phyloP scores from a whole-genome alignment of 768 basidiomycete species.

The Serendipita vermifera region DNA sequence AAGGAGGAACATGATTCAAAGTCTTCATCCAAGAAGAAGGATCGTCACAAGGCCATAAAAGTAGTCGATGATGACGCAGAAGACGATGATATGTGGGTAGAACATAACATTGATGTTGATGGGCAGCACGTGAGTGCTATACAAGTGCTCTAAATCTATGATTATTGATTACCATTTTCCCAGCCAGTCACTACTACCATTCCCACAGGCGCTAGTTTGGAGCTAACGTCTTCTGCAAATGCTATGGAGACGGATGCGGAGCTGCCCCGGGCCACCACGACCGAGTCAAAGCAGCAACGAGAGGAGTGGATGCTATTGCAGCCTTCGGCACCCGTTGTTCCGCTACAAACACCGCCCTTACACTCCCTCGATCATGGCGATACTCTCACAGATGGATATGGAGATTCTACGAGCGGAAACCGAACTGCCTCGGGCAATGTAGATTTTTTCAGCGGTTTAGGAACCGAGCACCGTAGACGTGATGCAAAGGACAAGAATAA shows the following conservation, averaged over 20 bases:
- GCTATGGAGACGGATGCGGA: constrained; percentile 31
- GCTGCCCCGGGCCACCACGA: constrained; percentile 33
- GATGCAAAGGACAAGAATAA: constrained; percentile 47
- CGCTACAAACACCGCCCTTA: constrained; percentile 18
- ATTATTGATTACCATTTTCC: constrained; percentile 8
- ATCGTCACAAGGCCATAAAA: constrained; percentile 24
- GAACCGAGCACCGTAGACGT: constrained; percentile 52
- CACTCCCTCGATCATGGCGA: constrained; percentile 27
- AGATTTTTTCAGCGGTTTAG: constrained; percentile 85
- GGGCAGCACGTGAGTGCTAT: constrained; percentile 49
- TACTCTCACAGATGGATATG: constrained; percentile 53
- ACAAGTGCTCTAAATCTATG: constrained; percentile 13
- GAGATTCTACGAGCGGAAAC: constrained; percentile 32
- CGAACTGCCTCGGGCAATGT: constrained; percentile 45
- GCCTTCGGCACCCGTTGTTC: constrained; percentile 20
- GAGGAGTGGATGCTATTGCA: constrained; percentile 83
- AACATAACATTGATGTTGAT: constrained; percentile 73
- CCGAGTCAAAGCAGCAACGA: constrained; percentile 44
- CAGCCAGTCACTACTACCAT: constrained; percentile 61
- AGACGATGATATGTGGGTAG: constrained; percentile 72
- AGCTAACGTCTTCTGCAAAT: constrained; percentile 52
- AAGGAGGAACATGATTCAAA: constrained; percentile 12
- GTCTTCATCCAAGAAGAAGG: constrained; percentile 22
- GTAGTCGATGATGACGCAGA: constrained; percentile 50
- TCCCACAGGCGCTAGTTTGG: constrained; percentile 60